Base-by-base conservation (phyloP, 2,329 filamentous ascomycete species). In the Stylonectria norvegica region DNA sequence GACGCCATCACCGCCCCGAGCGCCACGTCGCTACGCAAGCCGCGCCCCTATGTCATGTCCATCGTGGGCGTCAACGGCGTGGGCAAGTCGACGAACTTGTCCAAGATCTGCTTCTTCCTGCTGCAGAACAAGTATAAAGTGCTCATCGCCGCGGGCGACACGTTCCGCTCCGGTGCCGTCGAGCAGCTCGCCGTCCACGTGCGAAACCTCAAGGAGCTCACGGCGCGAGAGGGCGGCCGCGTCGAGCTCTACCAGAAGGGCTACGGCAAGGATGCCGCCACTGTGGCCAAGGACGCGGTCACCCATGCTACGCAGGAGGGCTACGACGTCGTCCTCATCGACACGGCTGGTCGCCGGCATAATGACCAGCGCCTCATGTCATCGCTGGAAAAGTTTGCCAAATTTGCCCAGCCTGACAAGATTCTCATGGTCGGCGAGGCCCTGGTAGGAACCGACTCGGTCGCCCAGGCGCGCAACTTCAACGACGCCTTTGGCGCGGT, bases 11-110 rank as follows among this genome's bases (percentile, higher is more conserved):
- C 81, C 5, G 73, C 79, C 9, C 83, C 87, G 1, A 70, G 83
- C 0, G 72, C 70, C 16, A 78, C 81, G 3, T 82, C 81, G 20
- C 73, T 82, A 45, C 71, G 78, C 52, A 74, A 76, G 44, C 67
- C 77, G 15, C 84, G 93, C 4, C 93, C 93, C 30, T 98, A 97
- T 62, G 91, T 97, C 57, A 94, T 98, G 62, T 96, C 89, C 42
- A 95, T 98, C 47, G 93, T 98, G 30, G 93, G 93, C 47, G 93
- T 98, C 61, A 98, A 98, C 64, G 93, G 93, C 38, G 93, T 98
- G 25, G 93, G 93, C 60, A 98, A 98, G 70, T 96, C 90, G 12
- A 98, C 93, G 37, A 97, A 96, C 62, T 75, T 98, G 25, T 91
- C 88, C 65, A 98, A 98, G 67, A 95, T 98, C 52, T 95, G 90